Evolutionary conservation across 2,329 filamentous ascomycete genomes (phyloP), one percentile per base, ranked within the genome.

Genomic region (Aspergillus sclerotialis): DNA sequence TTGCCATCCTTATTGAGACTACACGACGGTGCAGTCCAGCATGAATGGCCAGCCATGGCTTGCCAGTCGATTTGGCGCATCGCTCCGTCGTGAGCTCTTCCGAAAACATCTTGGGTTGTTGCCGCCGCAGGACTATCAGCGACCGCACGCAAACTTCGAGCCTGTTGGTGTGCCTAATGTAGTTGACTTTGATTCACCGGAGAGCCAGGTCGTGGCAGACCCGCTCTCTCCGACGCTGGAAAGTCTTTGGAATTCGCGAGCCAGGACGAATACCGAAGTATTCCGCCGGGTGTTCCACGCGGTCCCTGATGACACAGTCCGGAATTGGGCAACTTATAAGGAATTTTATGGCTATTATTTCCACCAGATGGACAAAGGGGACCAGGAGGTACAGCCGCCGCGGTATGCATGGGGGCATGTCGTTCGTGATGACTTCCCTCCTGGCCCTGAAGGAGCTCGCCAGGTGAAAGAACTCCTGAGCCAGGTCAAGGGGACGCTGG

Each of bases 1-100:
- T 96, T 25, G 83, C 84, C 25, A 84, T 95, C 35, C 80, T 96
- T 29, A 84, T 95, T 73, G 82, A 93, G 90, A 96, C 56, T 82
- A 76, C 0, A 79, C 80, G 7, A 72, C 67, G 4, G 64, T 95
- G 2, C 69, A 76, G 6, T 87, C 77, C 4, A 76, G 61, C 15
- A 94, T 96, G 87, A 73, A 84, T 45, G 89, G 89, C 2, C 60
- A 84, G 49, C 74, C 80, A 1, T 94, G 77, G 61, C 73, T 80
- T 45, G 89, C 84, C 1, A 82, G 84, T n/a, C 80, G 80, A 39
- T 88, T 92, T 52, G 89, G 87, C 0, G 75, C 84, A 3, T 88
- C 85, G 0, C 71, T 95, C 4, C 75, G 89, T 29, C 76, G 85
- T 12, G 85, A 84, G 49, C 73, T 95, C 5, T 94, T 87, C 84